A percentile compares a stretch with the other conserved stretches of the same genome.
phyloP scores from a whole-genome alignment of 768 basidiomycete genomes.

The Tylopilus balloui region DNA sequence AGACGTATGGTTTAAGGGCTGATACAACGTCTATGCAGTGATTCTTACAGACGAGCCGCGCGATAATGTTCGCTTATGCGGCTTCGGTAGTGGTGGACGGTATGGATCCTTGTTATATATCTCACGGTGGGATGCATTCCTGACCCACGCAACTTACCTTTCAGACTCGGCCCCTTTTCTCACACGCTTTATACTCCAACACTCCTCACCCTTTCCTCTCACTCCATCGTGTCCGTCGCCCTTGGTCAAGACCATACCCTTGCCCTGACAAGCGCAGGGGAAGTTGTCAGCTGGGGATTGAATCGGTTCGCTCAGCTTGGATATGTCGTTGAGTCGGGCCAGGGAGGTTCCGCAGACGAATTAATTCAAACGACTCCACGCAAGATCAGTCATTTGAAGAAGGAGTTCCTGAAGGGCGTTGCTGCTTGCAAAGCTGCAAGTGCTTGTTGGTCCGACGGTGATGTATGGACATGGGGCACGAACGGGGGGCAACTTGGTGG shows the following conservation, averaged over 20 bases:
- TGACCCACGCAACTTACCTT: not conserved
- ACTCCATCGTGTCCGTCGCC: conserved; percentile 62
- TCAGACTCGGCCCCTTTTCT: conserved; percentile 66
- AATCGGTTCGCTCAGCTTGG: conserved; percentile 89
- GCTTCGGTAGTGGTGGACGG: conserved; percentile 87
- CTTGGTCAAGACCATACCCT: conserved; percentile 95
- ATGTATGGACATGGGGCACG: conserved; percentile 88
- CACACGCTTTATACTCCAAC: conserved; percentile 77
- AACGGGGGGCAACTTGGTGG: conserved; percentile 88
- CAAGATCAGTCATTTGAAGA: conserved; percentile 74
- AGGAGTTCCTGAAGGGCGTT: conserved; percentile 73
- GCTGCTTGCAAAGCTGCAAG: conserved; percentile 85
- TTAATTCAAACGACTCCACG: conserved; percentile 73
- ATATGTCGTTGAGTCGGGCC: conserved; percentile 63
- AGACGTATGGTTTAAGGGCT: not conserved
- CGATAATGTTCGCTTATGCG: conserved; percentile 79
- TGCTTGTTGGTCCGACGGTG: conserved; percentile 75
- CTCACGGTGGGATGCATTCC: not conserved
- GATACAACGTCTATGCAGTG: conserved; percentile 25
- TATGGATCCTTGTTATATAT: conserved; percentile 30
- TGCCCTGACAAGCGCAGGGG: conserved; percentile 72
- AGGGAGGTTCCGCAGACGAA: conserved; percentile 53
- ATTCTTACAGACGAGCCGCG: conserved; percentile 69
- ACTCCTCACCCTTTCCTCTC: conserved; percentile 52
- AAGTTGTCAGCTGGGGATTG: conserved; percentile 86